Base-by-base conservation (phyloP, 108 stramenopile species). In the Pseudonitzschia delicatissima region DNA sequence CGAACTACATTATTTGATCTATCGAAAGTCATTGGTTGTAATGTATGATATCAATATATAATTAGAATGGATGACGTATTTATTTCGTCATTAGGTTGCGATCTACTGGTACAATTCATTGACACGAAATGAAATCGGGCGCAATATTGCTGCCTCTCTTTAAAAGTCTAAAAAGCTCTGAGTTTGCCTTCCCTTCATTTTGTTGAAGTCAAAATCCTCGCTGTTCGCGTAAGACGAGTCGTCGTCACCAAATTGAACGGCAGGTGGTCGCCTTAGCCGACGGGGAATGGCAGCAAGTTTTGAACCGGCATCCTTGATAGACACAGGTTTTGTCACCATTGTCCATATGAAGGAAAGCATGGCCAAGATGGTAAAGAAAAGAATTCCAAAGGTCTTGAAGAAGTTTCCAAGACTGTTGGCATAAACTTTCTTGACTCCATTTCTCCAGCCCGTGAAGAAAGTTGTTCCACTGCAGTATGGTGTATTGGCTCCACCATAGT, bases 401-500 rank as follows among this genome's bases (percentile, higher is more conserved):
- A 81, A 73, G 42, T 71, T 73, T 23, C 23, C 25, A 39, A 81
- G 0, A 17, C 71, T 64, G 40, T 66, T 67, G 8, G 74, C 59
- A 36, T 62, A 67, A 6, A 75, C 37, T 15, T 35, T 53, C 32
- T 52, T 64, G 21, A 76, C 33, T 20, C 60, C 28, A 6, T 68
- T 57, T 3, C 59, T 64, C 71, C 74, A 77, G 20, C n/a, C n/a
- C 21, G 72, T 80, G 7, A 66, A 18, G 62, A 80, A 77, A 4
- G 59, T 62, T 45, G 58, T 75, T 40, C 73, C 76, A 34, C 60
- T 49, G 57, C 83, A 84, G 20, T 52, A 45, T 32, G 71, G 26
- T 3, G 79, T 80, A 59, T 84, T 84, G 23, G 83, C 83, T 34
- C 83, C 83, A 47, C 83, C 83, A 26, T 74, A 74, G 57, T 84